Conservation (phyloP, 257 asterid genomes). For the Verbascum thapsus region DNA sequence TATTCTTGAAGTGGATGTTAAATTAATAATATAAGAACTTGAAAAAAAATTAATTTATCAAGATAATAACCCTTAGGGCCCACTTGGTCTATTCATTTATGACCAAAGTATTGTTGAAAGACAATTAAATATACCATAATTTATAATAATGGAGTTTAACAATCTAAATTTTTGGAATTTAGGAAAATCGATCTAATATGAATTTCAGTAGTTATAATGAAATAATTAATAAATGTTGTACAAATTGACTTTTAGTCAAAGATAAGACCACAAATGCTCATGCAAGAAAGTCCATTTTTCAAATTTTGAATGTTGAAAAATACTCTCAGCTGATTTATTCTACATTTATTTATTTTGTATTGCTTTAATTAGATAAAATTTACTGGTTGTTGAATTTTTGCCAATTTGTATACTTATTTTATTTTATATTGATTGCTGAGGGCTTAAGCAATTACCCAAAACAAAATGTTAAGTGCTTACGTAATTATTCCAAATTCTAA, state of each 20-base stretch:
- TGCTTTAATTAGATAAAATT: background rate
- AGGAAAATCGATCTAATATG: too few relatives aligned
- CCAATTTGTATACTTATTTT: background rate
- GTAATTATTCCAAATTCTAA: too few relatives aligned
- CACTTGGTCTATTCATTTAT: too few relatives aligned
- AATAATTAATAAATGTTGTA: background rate
- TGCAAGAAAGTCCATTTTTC: slow-evolving; percentile 15
- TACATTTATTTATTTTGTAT: background rate
- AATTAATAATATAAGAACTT: too few relatives aligned
- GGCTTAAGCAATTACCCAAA: background rate
- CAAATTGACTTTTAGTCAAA: slow-evolving; percentile 13
- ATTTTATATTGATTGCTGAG: background rate
- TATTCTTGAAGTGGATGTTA: too few relatives aligned
- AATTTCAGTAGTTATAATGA: background rate
- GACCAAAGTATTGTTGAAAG: too few relatives aligned
- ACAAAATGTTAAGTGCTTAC: too few relatives aligned
- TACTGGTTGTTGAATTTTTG: background rate
- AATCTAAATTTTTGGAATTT: too few relatives aligned
- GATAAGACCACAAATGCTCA: background rate
- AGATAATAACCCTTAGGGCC: too few relatives aligned
- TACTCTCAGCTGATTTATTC: background rate
- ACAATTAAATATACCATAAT: too few relatives aligned
- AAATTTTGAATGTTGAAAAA: slow-evolving; percentile 40
- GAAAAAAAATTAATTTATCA: too few relatives aligned
- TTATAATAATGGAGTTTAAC: too few relatives aligned